These are phyloP conservation scores for Sugiyamaella sp. DNA, from an alignment of 1,139 yeast species.

Conservation along the genomic window DNA sequence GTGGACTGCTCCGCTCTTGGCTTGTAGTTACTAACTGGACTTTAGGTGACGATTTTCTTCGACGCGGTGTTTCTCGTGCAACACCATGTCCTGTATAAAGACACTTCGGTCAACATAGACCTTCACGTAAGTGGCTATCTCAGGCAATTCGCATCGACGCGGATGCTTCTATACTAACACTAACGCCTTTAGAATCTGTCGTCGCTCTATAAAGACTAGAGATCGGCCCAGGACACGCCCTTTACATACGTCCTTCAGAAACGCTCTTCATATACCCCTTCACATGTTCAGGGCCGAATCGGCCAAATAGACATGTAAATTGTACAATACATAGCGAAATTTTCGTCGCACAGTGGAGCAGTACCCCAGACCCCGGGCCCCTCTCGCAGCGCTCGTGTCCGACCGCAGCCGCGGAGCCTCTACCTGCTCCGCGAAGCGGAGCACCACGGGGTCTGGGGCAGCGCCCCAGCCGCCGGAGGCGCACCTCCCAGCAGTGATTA, in stretches of 20 bases:
- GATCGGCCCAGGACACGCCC: not conserved
- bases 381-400: no score
- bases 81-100: slow-evolving; percentile 30
- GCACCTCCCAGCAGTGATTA: no score
- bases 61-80: slow-evolving; percentile 41
- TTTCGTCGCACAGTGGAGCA: no score
- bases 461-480: no score
- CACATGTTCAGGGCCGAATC: not conserved
- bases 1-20: slow-evolving; percentile 9
- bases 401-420: no score
- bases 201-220: slow-evolving; percentile 4
- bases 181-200: slow-evolving; percentile 10
- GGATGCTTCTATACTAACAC: not conserved
- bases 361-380: no score
- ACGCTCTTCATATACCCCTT: no score
- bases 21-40: slow-evolving; percentile 20
- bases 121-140: slow-evolving; percentile 10
- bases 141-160: no score
- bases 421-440: no score
- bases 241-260: no score
- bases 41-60: slow-evolving; percentile 38
- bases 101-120: not conserved
- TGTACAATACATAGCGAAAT: not conserved
- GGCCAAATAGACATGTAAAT: not conserved
- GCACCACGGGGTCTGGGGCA: no score